Evolutionary conservation across 2,329 filamentous ascomycete genomes (phyloP).

Genomic region (Aspergillus carbonarius): DNA sequence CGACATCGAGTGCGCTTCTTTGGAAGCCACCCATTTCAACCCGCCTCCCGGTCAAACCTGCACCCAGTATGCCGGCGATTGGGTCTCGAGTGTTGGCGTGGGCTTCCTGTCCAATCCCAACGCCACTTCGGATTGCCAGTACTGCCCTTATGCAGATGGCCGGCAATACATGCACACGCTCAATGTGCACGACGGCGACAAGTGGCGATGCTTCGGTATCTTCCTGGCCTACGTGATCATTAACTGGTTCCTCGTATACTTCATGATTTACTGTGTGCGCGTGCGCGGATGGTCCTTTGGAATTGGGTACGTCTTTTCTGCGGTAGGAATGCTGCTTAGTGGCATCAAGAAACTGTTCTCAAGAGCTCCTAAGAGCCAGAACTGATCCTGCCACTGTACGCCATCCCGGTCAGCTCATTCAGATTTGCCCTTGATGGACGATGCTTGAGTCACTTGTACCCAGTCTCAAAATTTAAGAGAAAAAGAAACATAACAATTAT

Average conservation of each 20-base stretch:
- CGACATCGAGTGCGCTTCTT: slow-evolving; percentile 51
- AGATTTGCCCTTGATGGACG: not conserved
- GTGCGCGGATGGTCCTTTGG: slow-evolving; percentile 71
- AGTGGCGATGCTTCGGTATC: slow-evolving; percentile 72
- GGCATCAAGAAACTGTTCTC: slow-evolving; percentile 29
- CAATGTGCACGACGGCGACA: slow-evolving; percentile 57
- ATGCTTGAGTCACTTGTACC: not conserved
- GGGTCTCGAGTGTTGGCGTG: slow-evolving; percentile 47
- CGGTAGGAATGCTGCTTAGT: slow-evolving; percentile 44
- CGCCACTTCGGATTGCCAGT: slow-evolving; percentile 62
- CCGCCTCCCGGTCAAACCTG: slow-evolving; percentile 66
- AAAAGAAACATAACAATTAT: not conserved
- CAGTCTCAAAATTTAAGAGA: not conserved
- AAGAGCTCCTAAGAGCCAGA: slow-evolving; percentile 20
- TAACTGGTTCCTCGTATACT: slow-evolving; percentile 72
- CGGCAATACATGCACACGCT: slow-evolving; percentile 64
- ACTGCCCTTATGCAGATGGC: slow-evolving; percentile 67
- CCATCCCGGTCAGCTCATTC: not conserved
- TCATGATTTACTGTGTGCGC: slow-evolving; percentile 73
- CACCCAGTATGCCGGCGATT: slow-evolving; percentile 61
- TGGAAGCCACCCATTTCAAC: slow-evolving; percentile 65
- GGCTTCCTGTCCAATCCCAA: slow-evolving; percentile 66
- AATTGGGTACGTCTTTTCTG: slow-evolving; percentile 57
- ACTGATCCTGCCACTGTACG: slow-evolving; percentile 3
- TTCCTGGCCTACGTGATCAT: slow-evolving; percentile 69